phyloP scores from a whole-genome alignment of 2,329 filamentous ascomycete species.

The Fusarium burgessii region DNA sequence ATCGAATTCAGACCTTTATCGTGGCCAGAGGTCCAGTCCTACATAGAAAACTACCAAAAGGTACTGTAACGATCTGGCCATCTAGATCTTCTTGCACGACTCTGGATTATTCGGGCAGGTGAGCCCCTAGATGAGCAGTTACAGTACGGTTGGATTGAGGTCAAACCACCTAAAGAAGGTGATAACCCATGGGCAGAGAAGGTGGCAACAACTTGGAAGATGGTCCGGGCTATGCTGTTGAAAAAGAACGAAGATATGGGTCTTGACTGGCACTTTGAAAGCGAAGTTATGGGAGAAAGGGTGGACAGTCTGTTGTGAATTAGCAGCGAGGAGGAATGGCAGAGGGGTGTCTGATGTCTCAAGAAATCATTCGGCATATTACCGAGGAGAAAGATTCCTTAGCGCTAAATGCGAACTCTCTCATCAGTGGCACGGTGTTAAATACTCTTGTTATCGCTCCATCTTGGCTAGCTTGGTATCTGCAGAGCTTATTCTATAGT shows the following conservation, averaged over 20 bases:
- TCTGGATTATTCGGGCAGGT: not conserved
- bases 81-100: not conserved
- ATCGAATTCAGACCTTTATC: not conserved
- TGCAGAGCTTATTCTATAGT: no score
- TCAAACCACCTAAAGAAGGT: not conserved
- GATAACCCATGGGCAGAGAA: not conserved
- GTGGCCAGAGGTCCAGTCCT: not conserved
- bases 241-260: accelerated
- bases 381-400: no score
- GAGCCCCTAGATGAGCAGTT: not conserved
- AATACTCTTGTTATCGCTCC: no score
- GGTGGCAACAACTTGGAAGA: not conserved
- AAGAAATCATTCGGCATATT: no score
- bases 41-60: not conserved
- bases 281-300: accelerated
- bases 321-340: accelerated
- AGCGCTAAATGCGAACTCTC: no score
- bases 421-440: no score
- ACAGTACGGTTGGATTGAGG: not conserved
- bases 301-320: not conserved
- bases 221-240: not conserved
- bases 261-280: not conserved
- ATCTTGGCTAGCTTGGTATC: no score
- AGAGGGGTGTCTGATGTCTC: no score
- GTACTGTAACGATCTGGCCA: accelerated